phyloP scores from a whole-genome alignment of 2,329 filamentous ascomycete genomes.

The Coleophoma cylindrospora region DNA sequence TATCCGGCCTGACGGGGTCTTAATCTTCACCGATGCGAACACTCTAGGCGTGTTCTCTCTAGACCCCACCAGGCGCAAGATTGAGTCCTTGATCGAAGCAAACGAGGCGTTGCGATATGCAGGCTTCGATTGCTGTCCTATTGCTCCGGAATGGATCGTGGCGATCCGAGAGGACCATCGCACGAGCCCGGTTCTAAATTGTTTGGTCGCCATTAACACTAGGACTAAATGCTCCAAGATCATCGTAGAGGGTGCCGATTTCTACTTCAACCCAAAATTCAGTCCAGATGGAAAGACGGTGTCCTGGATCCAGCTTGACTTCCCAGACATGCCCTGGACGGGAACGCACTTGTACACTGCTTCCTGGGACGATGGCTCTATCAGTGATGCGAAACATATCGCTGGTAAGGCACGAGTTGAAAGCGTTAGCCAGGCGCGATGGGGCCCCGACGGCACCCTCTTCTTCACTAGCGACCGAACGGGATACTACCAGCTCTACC shows the following conservation, averaged over 20 bases:
- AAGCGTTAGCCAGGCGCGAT: slow-evolving; percentile 41
- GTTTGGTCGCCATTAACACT: slow-evolving; percentile 24
- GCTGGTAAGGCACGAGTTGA: slow-evolving; percentile 32
- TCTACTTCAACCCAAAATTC: slow-evolving; percentile 46
- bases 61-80: slow-evolving; percentile 27
- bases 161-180: slow-evolving; percentile 48
- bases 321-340: background rate
- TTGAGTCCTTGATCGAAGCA: slow-evolving; percentile 28
- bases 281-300: slow-evolving; percentile 24
- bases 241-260: slow-evolving; percentile 41
- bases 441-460: slow-evolving; percentile 41
- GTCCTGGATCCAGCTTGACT: background rate
- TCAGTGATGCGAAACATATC: slow-evolving; percentile 14
- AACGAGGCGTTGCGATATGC: slow-evolving; percentile 35
- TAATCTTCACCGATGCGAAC: slow-evolving; percentile 41
- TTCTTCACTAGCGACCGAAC: slow-evolving; percentile 33
- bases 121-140: slow-evolving; percentile 38
- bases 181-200: slow-evolving; percentile 20
- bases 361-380: background rate
- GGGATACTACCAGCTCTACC: background rate
- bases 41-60: slow-evolving; percentile 38
- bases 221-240: slow-evolving; percentile 27
- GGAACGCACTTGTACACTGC: slow-evolving; percentile 43
- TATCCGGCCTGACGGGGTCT: slow-evolving; percentile 29
- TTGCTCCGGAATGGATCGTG: slow-evolving; percentile 34